Evolutionary conservation across 2,329 filamentous ascomycete species (phyloP), one percentile per base, ranked within the genome.

Genomic region (Fusarium cicatricum): DNA sequence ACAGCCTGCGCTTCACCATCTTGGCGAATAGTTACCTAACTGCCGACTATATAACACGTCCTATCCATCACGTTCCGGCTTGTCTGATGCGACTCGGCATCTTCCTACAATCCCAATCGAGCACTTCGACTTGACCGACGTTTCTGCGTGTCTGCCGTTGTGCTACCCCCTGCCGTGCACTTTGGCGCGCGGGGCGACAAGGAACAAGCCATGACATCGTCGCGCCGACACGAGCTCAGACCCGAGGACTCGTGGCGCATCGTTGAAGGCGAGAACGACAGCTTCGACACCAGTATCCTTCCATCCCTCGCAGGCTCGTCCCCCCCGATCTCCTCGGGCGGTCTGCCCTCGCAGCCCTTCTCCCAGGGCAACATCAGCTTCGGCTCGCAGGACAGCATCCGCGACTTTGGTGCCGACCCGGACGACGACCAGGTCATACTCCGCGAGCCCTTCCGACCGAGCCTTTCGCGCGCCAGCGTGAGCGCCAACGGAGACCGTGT

Each of bases 261-360:
- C 73, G 82, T 86, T 11, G 84, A 86, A 53, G 82, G 81, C 66
- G 83, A 85, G 51, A 80, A 85, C 69, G 83, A 86, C 66, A 85
- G 82, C 66, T 86, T 86, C 68, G 83, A 85, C 62, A 84, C 82
- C 6, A 79, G 80, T 10, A 75, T 85, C 48, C 71, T 85, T 14
- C 78, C 80, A 8, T 76, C 78, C 29, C 70, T 80, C 26, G 71
- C 47, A 21, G 74, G 75, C 38, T 78, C 62, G 31, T 77, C 39
- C 78, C 77, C 66, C 73, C 76, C 37, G 55, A 68, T 55, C 43
- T 68, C 73, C 5, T 75, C 74, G 2, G 70, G 69, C 11, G 70
- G 69, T 16, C 45, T 72, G n/a, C 80, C 80, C 11, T 83, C 82
- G 2, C 82, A 83, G 50, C 65, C 76, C 3, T 76, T 78, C 12